phyloP scores from a whole-genome alignment of 1,284 basidiomycete genomes.

The Uromyces viciae-fabae region DNA sequence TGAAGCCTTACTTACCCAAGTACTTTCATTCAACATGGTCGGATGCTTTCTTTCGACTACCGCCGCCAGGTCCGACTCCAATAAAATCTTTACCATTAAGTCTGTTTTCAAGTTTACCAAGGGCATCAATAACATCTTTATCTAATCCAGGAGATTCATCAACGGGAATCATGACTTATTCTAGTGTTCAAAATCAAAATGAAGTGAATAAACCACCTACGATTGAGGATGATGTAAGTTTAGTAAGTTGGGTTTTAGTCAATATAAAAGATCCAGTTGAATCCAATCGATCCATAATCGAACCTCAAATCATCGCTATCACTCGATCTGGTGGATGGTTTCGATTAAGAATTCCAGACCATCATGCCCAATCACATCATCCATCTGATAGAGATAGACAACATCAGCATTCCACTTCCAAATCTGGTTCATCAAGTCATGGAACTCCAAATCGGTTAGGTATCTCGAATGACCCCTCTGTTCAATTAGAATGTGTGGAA shows the following conservation, averaged over 20 bases:
- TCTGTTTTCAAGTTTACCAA: slow-evolving; percentile 50
- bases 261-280: background rate
- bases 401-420: too few relatives aligned
- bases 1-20: slow-evolving; percentile 65
- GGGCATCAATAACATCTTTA: slow-evolving; percentile 18
- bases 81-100: slow-evolving; percentile 51
- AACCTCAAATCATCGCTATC: slow-evolving; percentile 38
- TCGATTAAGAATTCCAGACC: slow-evolving; percentile 7
- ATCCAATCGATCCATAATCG: background rate
- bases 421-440: background rate
- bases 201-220: slow-evolving; percentile 32
- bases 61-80: slow-evolving; percentile 58
- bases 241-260: slow-evolving; percentile 48
- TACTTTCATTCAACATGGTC: slow-evolving; percentile 93
- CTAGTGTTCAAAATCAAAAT: background rate
- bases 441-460: background rate
- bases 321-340: slow-evolving; percentile 44
- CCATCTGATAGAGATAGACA: background rate
- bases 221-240: slow-evolving; percentile 50
- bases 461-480: background rate
- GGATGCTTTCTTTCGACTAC: slow-evolving; percentile 85
- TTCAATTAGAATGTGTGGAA: slow-evolving; percentile 29
- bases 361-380: background rate
- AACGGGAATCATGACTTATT: slow-evolving; percentile 28
- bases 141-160: too few relatives aligned